Evolutionary conservation across 768 basidiomycete species (phyloP), one percentile per base, ranked within the genome.

Genomic region (Rhodotorula graminis): DNA sequence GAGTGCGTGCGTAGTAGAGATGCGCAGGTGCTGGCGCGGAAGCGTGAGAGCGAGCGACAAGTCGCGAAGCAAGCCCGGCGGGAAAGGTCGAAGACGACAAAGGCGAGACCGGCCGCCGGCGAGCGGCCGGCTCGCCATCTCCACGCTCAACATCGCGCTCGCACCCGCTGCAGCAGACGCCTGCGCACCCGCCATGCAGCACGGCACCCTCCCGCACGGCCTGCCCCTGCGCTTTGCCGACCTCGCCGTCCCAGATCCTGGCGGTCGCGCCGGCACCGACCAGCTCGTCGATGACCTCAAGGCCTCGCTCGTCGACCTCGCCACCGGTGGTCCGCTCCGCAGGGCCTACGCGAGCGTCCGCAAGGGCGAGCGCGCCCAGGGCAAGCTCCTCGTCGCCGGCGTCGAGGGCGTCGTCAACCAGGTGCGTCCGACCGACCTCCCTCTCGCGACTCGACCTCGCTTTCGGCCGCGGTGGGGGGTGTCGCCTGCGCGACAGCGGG

Each of bases 321-420:
- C 46, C 16, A 70, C 71, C 8, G 42, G 70, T 0, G 74, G 71
- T 3, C 65, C 68, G 6, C 46, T 76, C 23, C 50, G 74, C 33
- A 29, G 65, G 56, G 52, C 49, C 2, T 18, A 58, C 47, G 29
- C 50, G 8, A 18, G n/a, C n/a, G 5, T 46, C 5, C 53, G 27
- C n/a, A 3, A n/a, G 14, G n/a, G n/a, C n/a, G 15, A 27, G 27
- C 12, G 27, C 10, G 53, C 14, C 6, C n/a, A 27, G n/a, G 58
- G 25, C 12, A 68, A 64, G 53, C 12, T 72, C 37, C 63, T 76
- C 44, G 42, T 76, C 31, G 64, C 27, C 9, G 61, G 64, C 10
- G 57, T 67, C 21, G 74, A 76, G 29, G 74, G 71, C 27, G 64
- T 72, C 63, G 71, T 76, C 23, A n/a, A 76, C 57, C 74, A 75